Base-by-base conservation (phyloP, 2,329 filamentous ascomycete genomes). In the Cytospora piceicola region DNA sequence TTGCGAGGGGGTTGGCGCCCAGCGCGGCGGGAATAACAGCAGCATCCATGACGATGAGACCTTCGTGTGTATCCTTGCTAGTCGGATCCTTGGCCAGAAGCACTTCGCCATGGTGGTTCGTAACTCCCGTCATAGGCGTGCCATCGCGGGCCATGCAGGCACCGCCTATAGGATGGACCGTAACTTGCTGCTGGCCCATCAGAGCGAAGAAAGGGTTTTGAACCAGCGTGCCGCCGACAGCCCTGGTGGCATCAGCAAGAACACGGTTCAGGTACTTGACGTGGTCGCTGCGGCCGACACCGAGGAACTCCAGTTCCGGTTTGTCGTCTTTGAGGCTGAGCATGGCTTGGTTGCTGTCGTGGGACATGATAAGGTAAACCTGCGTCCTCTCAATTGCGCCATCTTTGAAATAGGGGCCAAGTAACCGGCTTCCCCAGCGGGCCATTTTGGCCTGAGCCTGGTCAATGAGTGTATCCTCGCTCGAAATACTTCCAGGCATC, bases 161-260 rank as follows among this genome's bases (percentile, higher is more conserved):
- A 54, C 89, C 89, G 15, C 85, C 87, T 57, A 90, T 85, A 7
- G 88, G 86, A 75, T 91, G 88, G 15, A 90, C 88, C 0, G 88
- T 90, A 27, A 90, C 81, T 72, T 86, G 79, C 67, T 87, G 83
- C 61, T 85, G 77, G 14, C 82, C 82, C 71, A 88, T 77, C 17
- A 83, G 75, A n/a, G 82, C 79, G 68, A 82, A 84, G 67, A 85
- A 87, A 1, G 87, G 87, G 66, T 82, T 87, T 60, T 84, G 79
- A 8, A 89, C 80, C 42, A 88, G 82, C 0, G 83, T 87, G 2
- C 88, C 88, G 3, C 87, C 86, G 6, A 88, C 83, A 3, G 80
- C 81, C 68, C 81, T 77, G 0, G 86, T 88, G 2, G 85, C 85
- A 70, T 81, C 79, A 39, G 78, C 79, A 8, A 90, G 74, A 4